Percentiles rank a stretch among this genome's conserved stretches.
Conservation (phyloP, 495 filamentous ascomycete species). For the Massariosphaeria phaeospora region DNA sequence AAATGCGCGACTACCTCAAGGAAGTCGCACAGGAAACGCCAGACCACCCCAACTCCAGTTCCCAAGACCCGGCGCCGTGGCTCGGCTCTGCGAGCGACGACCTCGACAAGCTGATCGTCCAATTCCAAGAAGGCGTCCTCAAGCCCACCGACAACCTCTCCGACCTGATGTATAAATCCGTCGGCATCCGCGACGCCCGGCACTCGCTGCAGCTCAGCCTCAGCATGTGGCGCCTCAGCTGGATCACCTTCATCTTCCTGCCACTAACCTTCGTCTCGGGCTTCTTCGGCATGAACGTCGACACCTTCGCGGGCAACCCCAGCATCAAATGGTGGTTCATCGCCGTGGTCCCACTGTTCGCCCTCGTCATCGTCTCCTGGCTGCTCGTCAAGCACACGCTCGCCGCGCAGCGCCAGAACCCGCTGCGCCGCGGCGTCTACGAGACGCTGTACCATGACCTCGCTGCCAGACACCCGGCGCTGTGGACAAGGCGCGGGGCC, state of each 20-base stretch:
- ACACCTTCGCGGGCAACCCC: conserved; percentile 42
- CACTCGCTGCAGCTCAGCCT: conserved; percentile 49
- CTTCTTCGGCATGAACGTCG: conserved; percentile 55
- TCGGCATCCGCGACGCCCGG: conserved; percentile 51
- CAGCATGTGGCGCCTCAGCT: conserved; percentile 44
- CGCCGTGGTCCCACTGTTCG: conserved; percentile 44
- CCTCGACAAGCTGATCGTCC: conserved; percentile 43
- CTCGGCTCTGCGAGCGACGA: conserved; percentile 41
- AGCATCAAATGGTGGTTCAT: conserved; percentile 52
- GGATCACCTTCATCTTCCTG: conserved; percentile 49
- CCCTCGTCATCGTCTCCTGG: conserved; percentile 46
- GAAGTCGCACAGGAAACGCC: conserved; percentile 35
- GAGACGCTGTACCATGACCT: conserved; percentile 48
- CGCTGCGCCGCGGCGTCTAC: conserved; percentile 50
- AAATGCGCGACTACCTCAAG: conserved; percentile 41
- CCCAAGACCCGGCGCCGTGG: conserved; percentile 40
- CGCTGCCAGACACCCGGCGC: conserved; percentile 42
- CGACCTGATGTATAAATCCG: conserved; percentile 53
- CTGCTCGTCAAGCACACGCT: conserved; percentile 50
- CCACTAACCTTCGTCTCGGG: conserved; percentile 50
- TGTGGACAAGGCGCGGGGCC: conserved; percentile 50
- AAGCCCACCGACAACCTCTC: conserved; percentile 49
- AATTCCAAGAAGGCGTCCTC: conserved; percentile 48
- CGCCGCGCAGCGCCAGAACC: conserved; percentile 43
- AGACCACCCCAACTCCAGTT: no score